A percentile compares a stretch with the other conserved stretches of the same genome.
Conservation (phyloP, 768 basidiomycete species). For the Boletellus ananas region DNA sequence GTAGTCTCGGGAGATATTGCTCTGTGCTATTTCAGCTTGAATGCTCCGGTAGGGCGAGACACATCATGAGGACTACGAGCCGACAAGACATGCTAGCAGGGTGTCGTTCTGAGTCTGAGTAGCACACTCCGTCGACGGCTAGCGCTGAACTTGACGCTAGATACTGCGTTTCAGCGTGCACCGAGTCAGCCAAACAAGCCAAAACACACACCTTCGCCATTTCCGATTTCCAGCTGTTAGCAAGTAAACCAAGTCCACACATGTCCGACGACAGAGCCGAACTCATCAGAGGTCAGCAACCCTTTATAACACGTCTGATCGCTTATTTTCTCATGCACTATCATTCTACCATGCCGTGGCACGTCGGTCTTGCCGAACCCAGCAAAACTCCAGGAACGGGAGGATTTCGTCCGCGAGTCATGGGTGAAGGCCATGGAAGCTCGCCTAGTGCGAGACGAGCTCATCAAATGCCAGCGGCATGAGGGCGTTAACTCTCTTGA, state of each 20-base stretch:
- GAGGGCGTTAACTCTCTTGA: slow-evolving; percentile 94
- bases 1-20: too few species aligned
- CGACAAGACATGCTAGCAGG: too few species aligned
- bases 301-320: neutral
- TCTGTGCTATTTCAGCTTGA: too few species aligned
- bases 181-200: slow-evolving; percentile 5
- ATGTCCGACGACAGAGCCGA: slow-evolving; percentile 35
- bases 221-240: neutral
- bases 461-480: slow-evolving; percentile 81
- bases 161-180: too few species aligned
- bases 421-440: slow-evolving; percentile 96
- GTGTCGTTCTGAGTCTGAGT: too few species aligned
- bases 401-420: slow-evolving; percentile 78
- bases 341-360: neutral
- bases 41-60: too few species aligned
- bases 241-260: neutral
- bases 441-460: slow-evolving; percentile 81
- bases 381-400: slow-evolving; percentile 69
- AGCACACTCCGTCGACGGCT: too few species aligned
- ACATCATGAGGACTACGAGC: too few species aligned
- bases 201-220: neutral
- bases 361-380: neutral
- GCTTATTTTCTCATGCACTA: neutral
- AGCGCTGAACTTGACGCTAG: too few species aligned
- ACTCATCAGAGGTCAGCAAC: slow-evolving; percentile 28